These are phyloP conservation scores for Xerocomellus intermedius DNA, from an alignment of 768 basidiomycete genomes.

Conservation along the genomic window DNA sequence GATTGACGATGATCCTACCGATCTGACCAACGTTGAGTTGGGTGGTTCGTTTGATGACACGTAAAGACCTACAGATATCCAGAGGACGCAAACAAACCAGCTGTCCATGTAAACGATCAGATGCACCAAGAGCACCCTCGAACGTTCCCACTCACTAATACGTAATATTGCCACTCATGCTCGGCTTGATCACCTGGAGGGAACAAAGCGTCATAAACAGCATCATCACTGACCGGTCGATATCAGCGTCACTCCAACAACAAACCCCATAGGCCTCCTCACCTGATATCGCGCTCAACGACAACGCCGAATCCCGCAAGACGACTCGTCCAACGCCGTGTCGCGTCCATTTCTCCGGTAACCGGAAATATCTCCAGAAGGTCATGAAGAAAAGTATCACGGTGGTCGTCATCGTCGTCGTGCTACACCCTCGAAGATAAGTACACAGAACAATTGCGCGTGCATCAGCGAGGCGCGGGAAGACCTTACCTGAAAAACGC, in stretches of 20 bases:
- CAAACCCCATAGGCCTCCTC: neutral
- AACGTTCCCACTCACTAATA: constrained; percentile 17
- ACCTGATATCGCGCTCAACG: constrained; percentile 15
- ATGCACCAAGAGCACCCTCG: neutral
- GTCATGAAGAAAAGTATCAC: constrained; percentile 17
- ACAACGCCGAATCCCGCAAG: constrained; percentile 17
- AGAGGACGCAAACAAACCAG: constrained; percentile 19
- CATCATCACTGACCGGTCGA: constrained; percentile 8
- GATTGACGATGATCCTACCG: constrained; percentile 16
- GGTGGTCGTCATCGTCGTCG: constrained; percentile 20
- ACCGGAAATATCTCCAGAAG: constrained; percentile 14
- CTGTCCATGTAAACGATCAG: constrained; percentile 4
- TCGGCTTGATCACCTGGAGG: constrained; percentile 7
- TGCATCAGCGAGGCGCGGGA: too few species aligned
- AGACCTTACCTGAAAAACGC: constrained; percentile 20
- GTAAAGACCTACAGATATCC: constrained; percentile 15
- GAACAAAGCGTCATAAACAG: constrained; percentile 20
- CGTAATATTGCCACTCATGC: constrained; percentile 18
- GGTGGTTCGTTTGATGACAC: neutral
- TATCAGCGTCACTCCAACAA: neutral
- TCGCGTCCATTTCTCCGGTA: constrained; percentile 10
- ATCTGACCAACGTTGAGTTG: constrained; percentile 6
- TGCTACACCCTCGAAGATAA: neutral
- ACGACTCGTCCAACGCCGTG: constrained; percentile 4
- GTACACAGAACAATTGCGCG: neutral